Percentiles rank a stretch among this genome's conserved stretches.
These are phyloP conservation scores for Novymonas esmeraldas DNA, from an alignment of 208 protist species.

Conservation along the genomic window DNA sequence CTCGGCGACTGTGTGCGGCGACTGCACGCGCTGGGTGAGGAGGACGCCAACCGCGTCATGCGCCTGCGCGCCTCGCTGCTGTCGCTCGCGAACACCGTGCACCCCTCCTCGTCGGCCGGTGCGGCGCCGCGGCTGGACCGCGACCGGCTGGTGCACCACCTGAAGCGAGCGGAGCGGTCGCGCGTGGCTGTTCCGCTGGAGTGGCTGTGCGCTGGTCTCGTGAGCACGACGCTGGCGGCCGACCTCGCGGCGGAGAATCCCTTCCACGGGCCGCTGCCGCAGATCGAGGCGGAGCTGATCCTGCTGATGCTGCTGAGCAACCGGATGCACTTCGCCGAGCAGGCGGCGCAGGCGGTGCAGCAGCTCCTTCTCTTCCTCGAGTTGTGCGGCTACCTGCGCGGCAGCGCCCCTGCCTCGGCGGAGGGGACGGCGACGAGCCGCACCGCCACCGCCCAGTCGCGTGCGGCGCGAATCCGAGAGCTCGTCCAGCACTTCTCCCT, in stretches of 20 bases:
- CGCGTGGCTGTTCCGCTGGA: conserved; percentile 48
- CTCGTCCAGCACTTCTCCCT: conserved; percentile 58
- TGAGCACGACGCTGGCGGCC: conserved; percentile 49
- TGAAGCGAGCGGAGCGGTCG: conserved; percentile 31
- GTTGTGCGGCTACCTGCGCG: conserved; percentile 49
- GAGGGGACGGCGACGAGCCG: background rate
- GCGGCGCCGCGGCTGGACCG: background rate
- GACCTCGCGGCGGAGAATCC: conserved; percentile 75
- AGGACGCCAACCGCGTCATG: conserved; percentile 36
- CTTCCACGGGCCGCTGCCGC: conserved; percentile 44
- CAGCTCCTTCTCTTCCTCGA: conserved; percentile 58
- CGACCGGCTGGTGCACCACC: conserved; percentile 27
- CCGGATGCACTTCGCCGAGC: conserved; percentile 62
- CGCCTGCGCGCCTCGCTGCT: conserved; percentile 37
- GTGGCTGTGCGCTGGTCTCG: conserved; percentile 57
- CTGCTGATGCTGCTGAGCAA: conserved; percentile 74
- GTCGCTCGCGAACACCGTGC: conserved; percentile 37
- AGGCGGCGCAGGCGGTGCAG: conserved; percentile 45
- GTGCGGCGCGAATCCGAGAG: conserved; percentile 26
- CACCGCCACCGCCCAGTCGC: background rate
- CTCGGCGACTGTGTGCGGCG: conserved; percentile 32
- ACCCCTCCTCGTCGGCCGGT: background rate
- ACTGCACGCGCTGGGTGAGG: conserved; percentile 26
- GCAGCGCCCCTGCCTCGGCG: conserved; percentile 5
- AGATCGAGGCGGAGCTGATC: conserved; percentile 44